Conservation (phyloP, 108 stramenopile genomes). For the Cyclostephanos invisitatus region DNA sequence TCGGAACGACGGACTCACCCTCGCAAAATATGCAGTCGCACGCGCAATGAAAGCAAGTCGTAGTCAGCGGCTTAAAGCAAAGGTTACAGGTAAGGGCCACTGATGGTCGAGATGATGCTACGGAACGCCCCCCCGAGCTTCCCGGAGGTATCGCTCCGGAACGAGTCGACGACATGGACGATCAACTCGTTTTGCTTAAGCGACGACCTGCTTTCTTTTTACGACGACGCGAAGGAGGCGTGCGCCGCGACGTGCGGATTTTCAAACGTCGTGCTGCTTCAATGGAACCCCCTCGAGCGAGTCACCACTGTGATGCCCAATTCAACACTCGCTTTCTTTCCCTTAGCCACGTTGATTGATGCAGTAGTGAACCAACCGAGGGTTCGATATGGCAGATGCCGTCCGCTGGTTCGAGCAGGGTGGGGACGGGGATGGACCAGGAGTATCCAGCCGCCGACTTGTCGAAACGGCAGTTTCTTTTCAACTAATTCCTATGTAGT, state of each 20-base stretch:
- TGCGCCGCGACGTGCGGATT: not conserved
- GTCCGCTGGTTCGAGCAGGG: too few species aligned
- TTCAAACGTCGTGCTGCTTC: not conserved
- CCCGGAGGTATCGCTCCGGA: slow-evolving; percentile 12
- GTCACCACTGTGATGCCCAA: not conserved
- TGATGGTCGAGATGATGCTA: slow-evolving; percentile 18
- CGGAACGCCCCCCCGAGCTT: slow-evolving; percentile 18
- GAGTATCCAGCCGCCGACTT: not conserved
- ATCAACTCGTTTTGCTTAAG: not conserved
- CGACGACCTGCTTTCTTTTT: too few species aligned
- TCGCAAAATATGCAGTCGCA: slow-evolving; percentile 84
- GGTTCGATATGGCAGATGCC: too few species aligned
- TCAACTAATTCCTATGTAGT: not conserved
- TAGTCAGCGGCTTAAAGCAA: slow-evolving; percentile 63
- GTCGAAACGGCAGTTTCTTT: not conserved
- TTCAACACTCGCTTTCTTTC: not conserved
- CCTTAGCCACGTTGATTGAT: not conserved
- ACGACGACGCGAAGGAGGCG: not conserved
- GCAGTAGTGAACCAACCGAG: not conserved
- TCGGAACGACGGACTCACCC: slow-evolving; percentile 47
- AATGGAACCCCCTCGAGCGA: not conserved
- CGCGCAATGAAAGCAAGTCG: slow-evolving; percentile 75
- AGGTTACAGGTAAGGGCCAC: slow-evolving; percentile 64
- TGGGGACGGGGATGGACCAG: too few species aligned
- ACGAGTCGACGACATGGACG: slow-evolving; percentile 1